Evolutionary conservation across 371 early-diverging fungal genomes (phyloP).

Genomic region (Catenaria anguillulae): DNA sequence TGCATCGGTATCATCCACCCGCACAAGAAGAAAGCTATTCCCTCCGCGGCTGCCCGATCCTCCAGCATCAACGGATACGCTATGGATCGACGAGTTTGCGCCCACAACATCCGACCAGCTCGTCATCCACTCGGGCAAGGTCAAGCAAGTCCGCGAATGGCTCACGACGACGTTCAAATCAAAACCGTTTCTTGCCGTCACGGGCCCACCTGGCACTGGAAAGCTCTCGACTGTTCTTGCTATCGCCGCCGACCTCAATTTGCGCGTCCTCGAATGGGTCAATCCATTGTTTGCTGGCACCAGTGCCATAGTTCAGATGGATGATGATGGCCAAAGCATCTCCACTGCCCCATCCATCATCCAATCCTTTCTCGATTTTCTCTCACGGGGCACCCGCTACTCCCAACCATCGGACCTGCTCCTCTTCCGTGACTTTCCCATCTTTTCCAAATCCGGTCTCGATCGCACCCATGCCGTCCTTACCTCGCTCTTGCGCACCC

Average conservation of each 20-base stretch:
- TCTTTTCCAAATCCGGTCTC: background rate
- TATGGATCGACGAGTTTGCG: background rate
- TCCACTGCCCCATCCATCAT: background rate
- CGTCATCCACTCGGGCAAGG: conserved; percentile 36
- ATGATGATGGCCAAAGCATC: background rate
- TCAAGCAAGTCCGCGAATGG: conserved; percentile 40
- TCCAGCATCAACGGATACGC: background rate
- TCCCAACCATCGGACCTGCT: background rate
- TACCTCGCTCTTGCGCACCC: background rate
- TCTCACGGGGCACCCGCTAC: background rate
- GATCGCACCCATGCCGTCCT: background rate
- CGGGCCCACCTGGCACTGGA: background rate
- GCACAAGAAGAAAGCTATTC: too few relatives aligned
- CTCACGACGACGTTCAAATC: conserved; percentile 12
- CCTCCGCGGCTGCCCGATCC: too few relatives aligned
- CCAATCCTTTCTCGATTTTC: background rate
- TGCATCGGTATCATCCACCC: too few relatives aligned
- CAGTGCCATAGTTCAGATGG: too few relatives aligned
- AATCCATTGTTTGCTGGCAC: background rate
- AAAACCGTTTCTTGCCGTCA: background rate
- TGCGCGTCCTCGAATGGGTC: background rate
- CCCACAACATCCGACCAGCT: conserved; percentile 20
- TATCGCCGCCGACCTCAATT: background rate
- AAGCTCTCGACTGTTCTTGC: background rate
- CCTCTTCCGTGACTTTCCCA: background rate